Evolutionary conservation across 768 basidiomycete species (phyloP), one percentile per base, ranked within the genome.

Genomic region (Solioccasus polychromus): DNA sequence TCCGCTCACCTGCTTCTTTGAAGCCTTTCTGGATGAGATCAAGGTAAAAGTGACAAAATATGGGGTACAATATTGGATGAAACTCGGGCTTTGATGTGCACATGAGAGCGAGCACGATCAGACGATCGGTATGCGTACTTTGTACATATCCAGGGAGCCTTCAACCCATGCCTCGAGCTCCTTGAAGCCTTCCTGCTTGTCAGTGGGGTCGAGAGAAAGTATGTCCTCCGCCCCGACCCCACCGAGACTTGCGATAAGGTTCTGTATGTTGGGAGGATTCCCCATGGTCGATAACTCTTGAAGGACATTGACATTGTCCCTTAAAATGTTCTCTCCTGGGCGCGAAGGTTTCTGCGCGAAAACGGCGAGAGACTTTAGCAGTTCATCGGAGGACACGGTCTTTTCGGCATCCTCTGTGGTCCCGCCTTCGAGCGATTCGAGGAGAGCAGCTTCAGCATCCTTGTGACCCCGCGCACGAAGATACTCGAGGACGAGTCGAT

Each of bases 41-140:
- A 24, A 99, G 75, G 65, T 95, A 97, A 62, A 97, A 97, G 67
- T 99, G 92, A 39, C 89, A 92, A 62, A 97, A 98, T 51, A 99
- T 88, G 3, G 96, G 96, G 61, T 93, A 96, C 14, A 96, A 69
- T 28, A 99, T 86, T 35, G 91, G 93, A 35, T 88, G 78, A 57
- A 99, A 88, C 67, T 99, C 94, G 44, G 92, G 91, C 88, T 98
- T n/a, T 43, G 8, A 17, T 7, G 42, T 24, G 62, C 17, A 30
- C 42, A 26, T 63, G n/a, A 61, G 39, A 42, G 30, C n/a, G 34
- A 43, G 20, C 23, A 14, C 24, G 26, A 24, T 14, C 24, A 17
- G 31, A 35, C 25, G 25, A 34, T 19, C 28, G 43, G 22, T 18
- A 30, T 8, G 69, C 79, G 55, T 70, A 88, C 90, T 64, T 86